These are phyloP conservation scores for Hypholoma fasciculare DNA, from an alignment of 768 basidiomycete species.

Conservation along the genomic window DNA sequence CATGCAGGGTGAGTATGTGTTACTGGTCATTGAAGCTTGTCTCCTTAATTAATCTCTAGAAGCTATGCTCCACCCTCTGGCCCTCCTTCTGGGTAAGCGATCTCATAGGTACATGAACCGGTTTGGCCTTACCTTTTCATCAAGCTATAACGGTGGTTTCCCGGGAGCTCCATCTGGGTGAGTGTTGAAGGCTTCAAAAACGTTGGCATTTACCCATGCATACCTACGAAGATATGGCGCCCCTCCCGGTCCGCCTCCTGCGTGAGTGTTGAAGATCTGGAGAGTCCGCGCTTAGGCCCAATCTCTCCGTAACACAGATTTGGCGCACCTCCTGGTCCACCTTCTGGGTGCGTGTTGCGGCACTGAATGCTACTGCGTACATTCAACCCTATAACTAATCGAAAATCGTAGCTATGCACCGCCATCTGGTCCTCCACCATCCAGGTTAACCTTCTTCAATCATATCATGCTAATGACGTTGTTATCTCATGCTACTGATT, in stretches of 20 bases:
- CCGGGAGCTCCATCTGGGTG: background rate
- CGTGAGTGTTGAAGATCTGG: background rate
- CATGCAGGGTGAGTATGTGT: background rate
- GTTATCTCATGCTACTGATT: too few relatives aligned
- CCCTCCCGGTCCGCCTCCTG: conserved; percentile 33
- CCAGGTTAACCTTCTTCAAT: background rate
- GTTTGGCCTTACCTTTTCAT: background rate
- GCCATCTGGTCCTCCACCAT: conserved; percentile 1
- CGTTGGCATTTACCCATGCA: background rate
- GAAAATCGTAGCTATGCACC: background rate
- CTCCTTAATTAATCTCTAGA: background rate
- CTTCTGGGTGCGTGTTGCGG: conserved; percentile 2
- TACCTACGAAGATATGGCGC: conserved; percentile 25
- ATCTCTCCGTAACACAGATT: conserved; percentile 13
- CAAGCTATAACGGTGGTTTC: conserved; percentile 1
- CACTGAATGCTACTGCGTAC: too few relatives aligned
- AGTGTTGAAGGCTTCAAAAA: background rate
- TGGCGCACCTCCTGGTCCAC: conserved; percentile 26
- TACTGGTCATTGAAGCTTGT: background rate
- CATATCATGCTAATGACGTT: background rate
- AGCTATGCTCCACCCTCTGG: conserved; percentile 26
- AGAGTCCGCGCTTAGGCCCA: background rate
- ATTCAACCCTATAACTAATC: background rate
- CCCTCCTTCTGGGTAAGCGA: conserved; percentile 20
- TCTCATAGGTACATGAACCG: background rate